Evolutionary conservation across 345 rosid genomes (phyloP).

Genomic region (Microcos paniculata): DNA sequence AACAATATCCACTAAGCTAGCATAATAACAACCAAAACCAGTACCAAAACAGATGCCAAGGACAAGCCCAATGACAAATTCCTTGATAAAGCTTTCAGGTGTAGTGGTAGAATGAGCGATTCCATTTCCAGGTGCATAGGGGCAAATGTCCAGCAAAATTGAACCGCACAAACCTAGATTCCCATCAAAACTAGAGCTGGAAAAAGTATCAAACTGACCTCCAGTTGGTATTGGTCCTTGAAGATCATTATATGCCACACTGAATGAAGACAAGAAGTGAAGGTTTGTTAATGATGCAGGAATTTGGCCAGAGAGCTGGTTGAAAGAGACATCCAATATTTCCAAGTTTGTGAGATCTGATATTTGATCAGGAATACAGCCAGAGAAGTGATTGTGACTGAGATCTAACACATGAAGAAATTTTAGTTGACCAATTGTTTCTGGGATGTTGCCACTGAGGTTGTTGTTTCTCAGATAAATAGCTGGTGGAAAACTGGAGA

Average conservation of each 20-base stretch:
- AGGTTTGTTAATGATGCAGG: slow-evolving; percentile 74
- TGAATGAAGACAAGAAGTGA: slow-evolving; percentile 82
- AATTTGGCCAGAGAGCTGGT: slow-evolving; percentile 64
- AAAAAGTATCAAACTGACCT: slow-evolving; percentile 87
- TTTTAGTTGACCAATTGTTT: slow-evolving; percentile 57
- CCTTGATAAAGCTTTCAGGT: slow-evolving; percentile 33
- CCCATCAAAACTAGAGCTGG: slow-evolving; percentile 63
- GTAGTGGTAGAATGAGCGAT: slow-evolving; percentile 10
- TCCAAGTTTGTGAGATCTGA: slow-evolving; percentile 78
- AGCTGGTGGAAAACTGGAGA: slow-evolving; percentile 76
- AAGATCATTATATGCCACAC: slow-evolving; percentile 70
- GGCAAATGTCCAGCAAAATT: slow-evolving; percentile 51
- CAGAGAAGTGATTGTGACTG: slow-evolving; percentile 51
- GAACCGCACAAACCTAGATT: slow-evolving; percentile 71
- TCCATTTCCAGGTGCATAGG: slow-evolving; percentile 23
- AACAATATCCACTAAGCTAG: slow-evolving; percentile 63
- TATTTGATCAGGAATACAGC: slow-evolving; percentile 68
- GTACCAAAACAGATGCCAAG: slow-evolving; percentile 61
- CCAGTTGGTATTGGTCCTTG: slow-evolving; percentile 84
- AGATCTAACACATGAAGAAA: slow-evolving; percentile 68
- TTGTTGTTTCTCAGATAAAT: slow-evolving; percentile 59
- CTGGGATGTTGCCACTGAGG: slow-evolving; percentile 69
- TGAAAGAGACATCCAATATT: slow-evolving; percentile 67
- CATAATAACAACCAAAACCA: slow-evolving; percentile 46
- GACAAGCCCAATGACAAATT: slow-evolving; percentile 61